phyloP scores from a whole-genome alignment of 2,329 filamentous ascomycete species.

The Ceratocystis cubensis region DNA sequence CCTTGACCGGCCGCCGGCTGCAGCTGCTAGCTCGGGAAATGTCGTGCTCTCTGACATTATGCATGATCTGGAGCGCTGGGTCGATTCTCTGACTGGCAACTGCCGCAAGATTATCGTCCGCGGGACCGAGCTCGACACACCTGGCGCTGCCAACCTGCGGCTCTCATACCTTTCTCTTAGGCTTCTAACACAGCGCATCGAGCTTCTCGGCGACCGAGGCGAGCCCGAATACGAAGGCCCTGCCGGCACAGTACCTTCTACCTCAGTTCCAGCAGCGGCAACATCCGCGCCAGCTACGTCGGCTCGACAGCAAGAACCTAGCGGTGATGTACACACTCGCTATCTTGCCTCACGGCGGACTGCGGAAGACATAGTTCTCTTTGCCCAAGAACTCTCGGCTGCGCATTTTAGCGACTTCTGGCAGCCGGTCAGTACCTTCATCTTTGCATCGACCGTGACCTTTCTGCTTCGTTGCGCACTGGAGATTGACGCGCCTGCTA shows the following conservation, averaged over 20 bases:
- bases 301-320: neutral
- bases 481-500: conserved; percentile 30
- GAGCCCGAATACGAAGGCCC: neutral
- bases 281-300: neutral
- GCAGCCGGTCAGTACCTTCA: conserved; percentile 37
- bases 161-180: conserved; percentile 38
- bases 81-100: conserved; percentile 31
- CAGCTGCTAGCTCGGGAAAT: conserved; percentile 22
- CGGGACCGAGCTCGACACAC: conserved; percentile 31
- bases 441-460: conserved; percentile 37
- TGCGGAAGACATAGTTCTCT: conserved; percentile 37
- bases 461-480: conserved; percentile 39
- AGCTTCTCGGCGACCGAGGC: conserved; percentile 26
- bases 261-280: no score
- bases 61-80: conserved; percentile 33
- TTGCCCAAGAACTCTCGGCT: conserved; percentile 35
- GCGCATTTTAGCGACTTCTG: conserved; percentile 38
- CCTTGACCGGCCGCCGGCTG: conserved; percentile 24
- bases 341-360: conserved; percentile 34
- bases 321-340: conserved; percentile 22
- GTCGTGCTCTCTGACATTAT: neutral
- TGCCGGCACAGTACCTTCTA: no score
- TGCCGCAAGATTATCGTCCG: conserved; percentile 33
- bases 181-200: conserved; percentile 36
- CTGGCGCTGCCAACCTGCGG: conserved; percentile 40